A percentile compares a stretch with the other conserved stretches of the same genome.
Conservation (phyloP, 306 rosid species). For the Lagenaria siceraria region DNA sequence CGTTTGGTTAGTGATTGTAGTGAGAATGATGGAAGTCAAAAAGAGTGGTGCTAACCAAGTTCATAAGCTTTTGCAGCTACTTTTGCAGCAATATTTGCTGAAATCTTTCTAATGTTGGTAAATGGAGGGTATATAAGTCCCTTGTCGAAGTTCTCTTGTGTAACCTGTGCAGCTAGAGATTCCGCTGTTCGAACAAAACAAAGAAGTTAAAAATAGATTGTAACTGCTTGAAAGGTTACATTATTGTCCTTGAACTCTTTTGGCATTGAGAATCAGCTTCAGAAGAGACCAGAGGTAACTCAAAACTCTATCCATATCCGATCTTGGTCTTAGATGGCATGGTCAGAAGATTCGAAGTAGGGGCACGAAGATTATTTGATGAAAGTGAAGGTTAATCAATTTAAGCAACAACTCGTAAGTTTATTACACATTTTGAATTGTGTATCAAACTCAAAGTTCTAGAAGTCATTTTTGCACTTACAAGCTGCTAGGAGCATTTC, state of each 20-base stretch:
- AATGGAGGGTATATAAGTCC: constrained; percentile 88
- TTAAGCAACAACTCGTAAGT: not conserved
- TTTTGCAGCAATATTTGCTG: constrained; percentile 80
- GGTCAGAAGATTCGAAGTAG: not conserved
- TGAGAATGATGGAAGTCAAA: not conserved
- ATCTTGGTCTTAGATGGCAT: not conserved
- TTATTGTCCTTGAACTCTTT: not conserved
- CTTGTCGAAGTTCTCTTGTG: constrained; percentile 47
- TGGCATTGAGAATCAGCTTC: not conserved
- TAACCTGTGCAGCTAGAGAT: constrained; percentile 70
- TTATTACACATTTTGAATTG: not conserved
- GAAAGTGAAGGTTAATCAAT: not conserved
- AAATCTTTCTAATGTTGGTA: constrained; percentile 73
- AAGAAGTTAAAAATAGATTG: not conserved
- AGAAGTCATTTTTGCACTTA: constrained; percentile 26
- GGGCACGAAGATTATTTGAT: not conserved
- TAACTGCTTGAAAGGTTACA: not conserved
- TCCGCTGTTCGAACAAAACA: constrained; percentile 56
- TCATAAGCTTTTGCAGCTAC: constrained; percentile 89
- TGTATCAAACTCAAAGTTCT: not conserved
- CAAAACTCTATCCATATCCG: not conserved
- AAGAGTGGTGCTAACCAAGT: constrained; percentile 37
- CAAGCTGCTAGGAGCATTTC: constrained; percentile 94
- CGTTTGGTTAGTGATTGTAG: not conserved
- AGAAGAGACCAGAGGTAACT: not conserved